Evolutionary conservation across 1,139 yeast species (phyloP).

Genomic region (Candida dubliniensis): DNA sequence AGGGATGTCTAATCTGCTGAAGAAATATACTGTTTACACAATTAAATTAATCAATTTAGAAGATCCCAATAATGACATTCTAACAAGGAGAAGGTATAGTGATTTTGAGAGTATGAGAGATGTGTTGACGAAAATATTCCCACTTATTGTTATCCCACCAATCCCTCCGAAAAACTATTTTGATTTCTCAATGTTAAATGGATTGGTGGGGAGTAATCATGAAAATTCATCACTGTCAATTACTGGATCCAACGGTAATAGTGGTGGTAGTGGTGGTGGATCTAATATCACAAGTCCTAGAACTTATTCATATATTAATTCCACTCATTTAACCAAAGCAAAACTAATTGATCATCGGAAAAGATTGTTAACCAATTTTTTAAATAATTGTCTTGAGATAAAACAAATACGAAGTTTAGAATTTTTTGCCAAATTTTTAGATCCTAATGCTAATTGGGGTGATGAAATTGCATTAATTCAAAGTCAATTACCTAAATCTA

Average conservation of each 20-base stretch:
- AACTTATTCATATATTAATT: conserved; percentile 44
- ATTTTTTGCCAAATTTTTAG: conserved; percentile 74
- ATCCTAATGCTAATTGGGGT: conserved; percentile 81
- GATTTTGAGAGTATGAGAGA: conserved; percentile 85
- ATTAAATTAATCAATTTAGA: conserved; percentile 51
- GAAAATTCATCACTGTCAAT: conserved; percentile 1
- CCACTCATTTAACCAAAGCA: conserved; percentile 42
- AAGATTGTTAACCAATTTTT: conserved; percentile 72
- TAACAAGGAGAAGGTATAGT: conserved; percentile 81
- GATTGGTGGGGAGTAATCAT: conserved; percentile 24
- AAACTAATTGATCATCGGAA: conserved; percentile 62
- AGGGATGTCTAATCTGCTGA: conserved; percentile 57
- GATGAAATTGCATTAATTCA: conserved; percentile 45
- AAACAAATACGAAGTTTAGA: conserved; percentile 56
- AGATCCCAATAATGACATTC: conserved; percentile 33
- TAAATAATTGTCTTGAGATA: conserved; percentile 70
- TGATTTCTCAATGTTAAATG: conserved; percentile 37
- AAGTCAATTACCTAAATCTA: conserved; percentile 43
- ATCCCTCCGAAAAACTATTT: conserved; percentile 86
- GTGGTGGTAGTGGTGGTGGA: background rate
- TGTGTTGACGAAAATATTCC: conserved; percentile 69
- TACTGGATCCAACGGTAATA: conserved; percentile 3
- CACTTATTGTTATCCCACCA: conserved; percentile 84
- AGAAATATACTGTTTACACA: conserved; percentile 77
- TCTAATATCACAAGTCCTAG: conserved; percentile 7